phyloP scores from a whole-genome alignment of 1,139 yeast genomes.

The Taphrina wiesneri region DNA sequence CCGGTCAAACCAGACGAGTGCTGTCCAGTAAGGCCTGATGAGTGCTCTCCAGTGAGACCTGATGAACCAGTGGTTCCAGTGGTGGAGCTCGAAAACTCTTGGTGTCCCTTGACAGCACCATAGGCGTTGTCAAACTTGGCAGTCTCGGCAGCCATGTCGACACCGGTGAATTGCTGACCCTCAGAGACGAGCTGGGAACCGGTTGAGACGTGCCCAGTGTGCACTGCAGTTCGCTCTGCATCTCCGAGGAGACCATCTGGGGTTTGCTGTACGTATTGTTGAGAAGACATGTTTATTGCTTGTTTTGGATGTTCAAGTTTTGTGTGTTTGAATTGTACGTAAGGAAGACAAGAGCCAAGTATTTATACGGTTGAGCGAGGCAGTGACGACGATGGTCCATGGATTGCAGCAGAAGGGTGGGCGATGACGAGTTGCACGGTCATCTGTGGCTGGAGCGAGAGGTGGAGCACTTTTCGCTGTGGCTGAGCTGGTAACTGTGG shows the following conservation, averaged over 20 bases:
- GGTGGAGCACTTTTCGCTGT: neutral
- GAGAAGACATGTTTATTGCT: constrained; percentile 9
- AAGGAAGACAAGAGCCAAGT: neutral
- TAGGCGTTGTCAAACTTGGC: constrained; percentile 33
- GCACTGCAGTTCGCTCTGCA: constrained; percentile 7
- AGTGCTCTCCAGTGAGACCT: neutral
- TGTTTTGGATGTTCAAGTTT: neutral
- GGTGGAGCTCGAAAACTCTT: neutral
- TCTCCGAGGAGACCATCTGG: constrained; percentile 10
- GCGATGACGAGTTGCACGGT: constrained; percentile 13
- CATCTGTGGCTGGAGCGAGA: constrained; percentile 8
- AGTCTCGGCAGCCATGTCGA: constrained; percentile 29
- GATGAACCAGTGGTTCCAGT: neutral
- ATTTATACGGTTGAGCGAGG: neutral
- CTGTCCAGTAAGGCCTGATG: neutral
- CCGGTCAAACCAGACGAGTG: neutral
- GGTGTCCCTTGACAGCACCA: constrained; percentile 4
- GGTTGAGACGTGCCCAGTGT: constrained; percentile 18
- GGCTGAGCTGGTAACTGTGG: constrained; percentile 8
- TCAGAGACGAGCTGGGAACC: constrained; percentile 24
- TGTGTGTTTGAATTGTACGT: neutral
- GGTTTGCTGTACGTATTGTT: constrained; percentile 7
- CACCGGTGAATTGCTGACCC: constrained; percentile 20
- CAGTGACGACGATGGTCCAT: neutral
- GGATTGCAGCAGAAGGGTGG: neutral